phyloP scores from a whole-genome alignment of 306 rosid genomes.

The Malus orientalis region DNA sequence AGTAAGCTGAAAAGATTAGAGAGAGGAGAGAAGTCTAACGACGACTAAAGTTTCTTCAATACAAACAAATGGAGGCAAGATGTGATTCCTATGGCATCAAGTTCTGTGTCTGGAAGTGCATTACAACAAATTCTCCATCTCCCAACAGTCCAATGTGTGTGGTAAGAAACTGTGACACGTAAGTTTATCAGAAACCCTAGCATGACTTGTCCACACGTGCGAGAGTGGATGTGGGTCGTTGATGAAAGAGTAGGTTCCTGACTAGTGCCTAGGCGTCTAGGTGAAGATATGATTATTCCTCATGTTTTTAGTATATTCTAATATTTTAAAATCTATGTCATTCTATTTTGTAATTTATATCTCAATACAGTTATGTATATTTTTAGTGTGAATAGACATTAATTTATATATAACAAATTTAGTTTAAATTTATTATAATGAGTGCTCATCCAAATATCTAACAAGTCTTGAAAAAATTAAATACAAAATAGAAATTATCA shows the following conservation, averaged over 20 bases:
- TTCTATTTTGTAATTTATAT: no score
- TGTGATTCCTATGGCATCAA: conserved; percentile 51
- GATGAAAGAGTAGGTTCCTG: not conserved
- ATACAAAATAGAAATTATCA: no score
- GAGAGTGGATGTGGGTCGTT: not conserved
- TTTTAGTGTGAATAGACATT: no score
- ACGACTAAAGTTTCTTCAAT: conserved; percentile 9
- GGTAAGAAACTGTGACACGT: conserved; percentile 25
- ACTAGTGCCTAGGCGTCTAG: no score
- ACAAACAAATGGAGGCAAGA: conserved; percentile 27
- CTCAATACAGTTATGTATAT: no score
- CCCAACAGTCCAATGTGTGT: not conserved
- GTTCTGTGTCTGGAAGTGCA: conserved; percentile 16
- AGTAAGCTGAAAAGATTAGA: conserved; percentile 18
- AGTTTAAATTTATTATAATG: no score
- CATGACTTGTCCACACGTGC: not conserved
- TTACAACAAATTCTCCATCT: conserved; percentile 19
- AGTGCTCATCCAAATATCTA: no score
- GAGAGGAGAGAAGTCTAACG: not conserved
- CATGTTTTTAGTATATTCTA: no score
- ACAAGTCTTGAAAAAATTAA: no score
- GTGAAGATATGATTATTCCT: no score
- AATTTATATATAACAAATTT: no score
- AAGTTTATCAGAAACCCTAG: not conserved
- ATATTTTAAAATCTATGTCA: no score